Evolutionary conservation across 306 rosid genomes (phyloP), one percentile per base, ranked within the genome.

Genomic region (Phaseolus lunatus): DNA sequence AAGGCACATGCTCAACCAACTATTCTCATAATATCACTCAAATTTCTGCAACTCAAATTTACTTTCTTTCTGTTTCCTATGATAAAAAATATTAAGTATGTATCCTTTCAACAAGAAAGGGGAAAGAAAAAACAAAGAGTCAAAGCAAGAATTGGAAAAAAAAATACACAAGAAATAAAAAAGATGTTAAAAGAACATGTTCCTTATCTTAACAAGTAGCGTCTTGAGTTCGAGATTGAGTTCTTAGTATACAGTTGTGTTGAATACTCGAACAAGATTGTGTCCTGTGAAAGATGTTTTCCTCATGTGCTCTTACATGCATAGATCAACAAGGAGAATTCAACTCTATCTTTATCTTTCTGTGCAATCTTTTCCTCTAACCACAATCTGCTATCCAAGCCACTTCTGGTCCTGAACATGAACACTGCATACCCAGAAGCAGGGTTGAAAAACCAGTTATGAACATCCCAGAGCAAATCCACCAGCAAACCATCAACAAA

Each of bases 391-490:
- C 94, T 90, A 72, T 92, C 99, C 86, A 91, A 82, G 0, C 97
- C 97, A 80, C 90, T 89, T 64, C 99, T 92, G 0, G 92, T 92
- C 33, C 97, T 89, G 85, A 95, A 92, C 99, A 95, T 89, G 76
- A 95, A 95, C 57, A 95, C 97, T 0, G 92, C 97, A 80, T 54
- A 75, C 0, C 96, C 91, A 29, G 39, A 29, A 62, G 23, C 19
- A 73, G 90, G 77, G 22, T 81, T 86, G 72, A 92, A 95, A 54
- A 95, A 92, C 99, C 99, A 95, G 18, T 91, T 96, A 79, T 95
- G 97, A 81, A 95, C 97, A 85, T 95, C 99, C 99, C 99, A 95
- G 33, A 95, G 75, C 88, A 92, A 81, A 91, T 95, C 99, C 57
- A 95, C 97, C 52, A 91, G 57, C 78, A 95, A 88, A n/a, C 97